Percentiles rank a stretch among this genome's conserved stretches.
These are phyloP conservation scores for Alternaria gansuensis DNA, from an alignment of 2,329 filamentous ascomycete species.

Conservation along the genomic window DNA sequence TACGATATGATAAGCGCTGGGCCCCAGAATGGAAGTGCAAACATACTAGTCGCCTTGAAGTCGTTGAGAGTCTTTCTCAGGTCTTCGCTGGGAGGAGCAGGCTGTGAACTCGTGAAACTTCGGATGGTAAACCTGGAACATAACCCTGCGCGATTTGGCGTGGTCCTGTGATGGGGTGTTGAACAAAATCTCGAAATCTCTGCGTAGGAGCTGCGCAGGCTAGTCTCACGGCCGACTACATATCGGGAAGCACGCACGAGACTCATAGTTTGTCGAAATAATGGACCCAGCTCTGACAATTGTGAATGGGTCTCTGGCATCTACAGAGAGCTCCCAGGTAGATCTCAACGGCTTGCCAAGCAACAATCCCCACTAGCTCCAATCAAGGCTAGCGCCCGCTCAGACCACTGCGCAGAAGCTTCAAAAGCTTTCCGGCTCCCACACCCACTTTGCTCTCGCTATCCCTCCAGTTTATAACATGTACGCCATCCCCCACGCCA, in stretches of 20 bases:
- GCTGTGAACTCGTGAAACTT: slow-evolving; percentile 24
- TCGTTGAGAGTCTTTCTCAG: slow-evolving; percentile 38
- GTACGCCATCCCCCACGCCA: slow-evolving; percentile 66
- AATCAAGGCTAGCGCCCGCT: slow-evolving; percentile 35
- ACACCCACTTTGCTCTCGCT: slow-evolving; percentile 62
- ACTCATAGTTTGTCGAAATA: slow-evolving; percentile 29
- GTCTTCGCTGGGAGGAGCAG: slow-evolving; percentile 27
- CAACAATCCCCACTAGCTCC: slow-evolving; percentile 27
- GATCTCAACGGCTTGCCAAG: slow-evolving; percentile 27
- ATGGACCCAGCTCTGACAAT: background rate
- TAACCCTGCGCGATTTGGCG: slow-evolving; percentile 19
- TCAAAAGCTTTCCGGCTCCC: slow-evolving; percentile 49
- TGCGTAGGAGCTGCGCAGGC: slow-evolving; percentile 43
- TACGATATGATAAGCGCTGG: slow-evolving; percentile 22
- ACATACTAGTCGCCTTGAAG: slow-evolving; percentile 48
- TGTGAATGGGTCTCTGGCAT: background rate
- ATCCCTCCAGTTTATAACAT: slow-evolving; percentile 99
- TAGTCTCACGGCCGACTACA: slow-evolving; percentile 22
- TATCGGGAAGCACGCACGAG: slow-evolving; percentile 30
- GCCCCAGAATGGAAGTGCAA: background rate
- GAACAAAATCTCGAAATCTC: slow-evolving; percentile 48
- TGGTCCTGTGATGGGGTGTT: slow-evolving; percentile 44
- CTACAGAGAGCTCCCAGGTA: background rate
- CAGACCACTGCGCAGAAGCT: slow-evolving; percentile 22
- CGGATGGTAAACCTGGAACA: slow-evolving; percentile 25